A percentile compares a stretch with the other conserved stretches of the same genome.
Conservation (phyloP, 169 alveolate species). For the Eimeria necatrix region DNA sequence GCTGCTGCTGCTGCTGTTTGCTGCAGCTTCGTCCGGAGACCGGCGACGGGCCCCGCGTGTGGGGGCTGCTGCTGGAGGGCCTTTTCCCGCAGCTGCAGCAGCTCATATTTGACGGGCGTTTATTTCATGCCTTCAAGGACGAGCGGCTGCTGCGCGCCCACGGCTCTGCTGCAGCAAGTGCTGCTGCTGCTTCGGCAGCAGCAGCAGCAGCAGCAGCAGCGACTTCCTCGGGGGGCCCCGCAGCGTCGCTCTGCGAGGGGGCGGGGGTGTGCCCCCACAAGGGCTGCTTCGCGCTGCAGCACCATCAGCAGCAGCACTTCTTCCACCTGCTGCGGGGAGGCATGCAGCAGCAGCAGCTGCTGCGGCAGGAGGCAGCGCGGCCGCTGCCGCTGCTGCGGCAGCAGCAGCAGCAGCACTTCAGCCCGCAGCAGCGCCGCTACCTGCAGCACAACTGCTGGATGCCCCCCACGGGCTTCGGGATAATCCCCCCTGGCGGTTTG, state of each 20-base stretch:
- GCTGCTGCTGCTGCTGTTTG: not conserved
- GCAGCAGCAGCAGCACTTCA: slow-evolving; percentile 4
- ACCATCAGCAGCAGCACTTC: too few relatives aligned
- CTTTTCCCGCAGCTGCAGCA: not conserved
- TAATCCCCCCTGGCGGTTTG: not conserved
- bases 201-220: not conserved
- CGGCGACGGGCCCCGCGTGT: not conserved
- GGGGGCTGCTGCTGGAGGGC: not conserved
- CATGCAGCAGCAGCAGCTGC: not conserved
- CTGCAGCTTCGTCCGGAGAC: not conserved
- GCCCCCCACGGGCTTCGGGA: not conserved
- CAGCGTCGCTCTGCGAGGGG: not conserved
- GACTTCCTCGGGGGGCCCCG: too few relatives aligned
- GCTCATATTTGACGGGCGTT: not conserved
- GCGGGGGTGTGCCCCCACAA: not conserved
- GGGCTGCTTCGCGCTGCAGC: not conserved
- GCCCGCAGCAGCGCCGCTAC: not conserved
- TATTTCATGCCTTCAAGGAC: not conserved
- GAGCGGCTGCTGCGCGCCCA: not conserved
- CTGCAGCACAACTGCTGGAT: not conserved
- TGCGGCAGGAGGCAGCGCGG: not conserved
- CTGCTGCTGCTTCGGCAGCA: not conserved
- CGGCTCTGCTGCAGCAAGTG: not conserved
- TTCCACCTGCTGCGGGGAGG: too few relatives aligned
- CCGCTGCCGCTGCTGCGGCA: not conserved